A percentile compares a stretch with the other conserved stretches of the same genome.
Conservation (phyloP, 306 rosid genomes). For the Rosa multiflora region DNA sequence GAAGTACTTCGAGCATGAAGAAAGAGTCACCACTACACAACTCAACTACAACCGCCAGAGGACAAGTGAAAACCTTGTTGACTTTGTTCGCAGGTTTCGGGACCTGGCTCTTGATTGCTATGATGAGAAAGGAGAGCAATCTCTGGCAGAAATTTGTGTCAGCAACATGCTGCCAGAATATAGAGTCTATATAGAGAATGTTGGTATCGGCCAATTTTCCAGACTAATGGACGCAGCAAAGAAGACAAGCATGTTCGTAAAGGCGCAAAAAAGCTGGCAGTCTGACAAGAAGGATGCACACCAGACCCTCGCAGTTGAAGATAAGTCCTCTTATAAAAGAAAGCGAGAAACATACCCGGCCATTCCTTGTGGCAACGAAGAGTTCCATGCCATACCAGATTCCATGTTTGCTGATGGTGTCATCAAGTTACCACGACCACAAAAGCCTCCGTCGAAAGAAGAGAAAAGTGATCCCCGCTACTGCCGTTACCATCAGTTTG, state of each 20-base stretch:
- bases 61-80: too few species aligned
- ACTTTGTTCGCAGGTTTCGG: too few species aligned
- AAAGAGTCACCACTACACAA: too few species aligned
- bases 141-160: too few species aligned
- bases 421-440: neutral
- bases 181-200: too few species aligned
- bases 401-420: neutral
- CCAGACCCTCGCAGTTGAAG: neutral
- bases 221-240: too few species aligned
- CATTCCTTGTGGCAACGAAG: fast-evolving
- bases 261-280: neutral
- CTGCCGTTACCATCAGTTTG: neutral
- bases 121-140: too few species aligned
- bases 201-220: too few species aligned
- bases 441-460: neutral
- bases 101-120: too few species aligned
- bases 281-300: neutral
- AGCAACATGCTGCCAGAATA: too few species aligned
- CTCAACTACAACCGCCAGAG: too few species aligned
- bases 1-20: too few species aligned
- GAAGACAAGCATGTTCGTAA: neutral
- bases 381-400: neutral
- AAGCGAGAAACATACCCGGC: neutral
- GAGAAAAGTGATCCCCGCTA: neutral
- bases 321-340: neutral